A percentile compares a stretch with the other conserved stretches of the same genome.
Conservation (phyloP, 805 yeast genomes). For the Yarrowia keelungensis region DNA sequence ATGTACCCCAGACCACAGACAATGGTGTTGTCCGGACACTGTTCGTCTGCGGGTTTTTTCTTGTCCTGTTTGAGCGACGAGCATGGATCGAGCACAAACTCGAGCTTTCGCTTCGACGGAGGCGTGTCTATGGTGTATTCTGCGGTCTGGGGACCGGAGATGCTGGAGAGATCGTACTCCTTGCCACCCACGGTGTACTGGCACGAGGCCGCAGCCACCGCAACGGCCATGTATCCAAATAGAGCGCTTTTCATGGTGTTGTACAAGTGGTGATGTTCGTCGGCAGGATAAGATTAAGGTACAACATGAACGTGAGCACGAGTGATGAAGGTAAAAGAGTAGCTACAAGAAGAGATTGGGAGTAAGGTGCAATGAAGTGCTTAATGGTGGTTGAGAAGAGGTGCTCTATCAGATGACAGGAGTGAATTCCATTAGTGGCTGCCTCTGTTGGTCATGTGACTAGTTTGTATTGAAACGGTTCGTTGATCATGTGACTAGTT, state of each 20-base stretch:
- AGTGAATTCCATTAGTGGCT: too few species aligned
- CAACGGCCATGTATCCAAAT: conserved; percentile 16
- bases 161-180: conserved; percentile 53
- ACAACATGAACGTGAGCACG: not conserved
- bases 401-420: too few species aligned
- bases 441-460: too few species aligned
- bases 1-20: conserved; percentile 77
- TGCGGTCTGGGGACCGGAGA: conserved; percentile 60
- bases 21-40: conserved; percentile 75
- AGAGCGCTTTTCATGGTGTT: conserved; percentile 11
- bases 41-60: conserved; percentile 50
- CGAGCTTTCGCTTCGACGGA: conserved; percentile 67
- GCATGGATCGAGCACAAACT: conserved; percentile 80
- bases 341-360: too few species aligned
- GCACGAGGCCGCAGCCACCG: conserved; percentile 41
- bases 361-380: too few species aligned
- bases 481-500: too few species aligned
- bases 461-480: too few species aligned
- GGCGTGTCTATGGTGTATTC: conserved; percentile 66
- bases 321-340: not conserved
- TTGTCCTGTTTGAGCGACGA: conserved; percentile 54
- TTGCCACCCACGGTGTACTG: conserved; percentile 44
- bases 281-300: conserved; percentile 11
- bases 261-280: not conserved
- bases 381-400: too few species aligned